Conservation (phyloP, 2,329 filamentous ascomycete species). For the Fusarium albosuccineum region DNA sequence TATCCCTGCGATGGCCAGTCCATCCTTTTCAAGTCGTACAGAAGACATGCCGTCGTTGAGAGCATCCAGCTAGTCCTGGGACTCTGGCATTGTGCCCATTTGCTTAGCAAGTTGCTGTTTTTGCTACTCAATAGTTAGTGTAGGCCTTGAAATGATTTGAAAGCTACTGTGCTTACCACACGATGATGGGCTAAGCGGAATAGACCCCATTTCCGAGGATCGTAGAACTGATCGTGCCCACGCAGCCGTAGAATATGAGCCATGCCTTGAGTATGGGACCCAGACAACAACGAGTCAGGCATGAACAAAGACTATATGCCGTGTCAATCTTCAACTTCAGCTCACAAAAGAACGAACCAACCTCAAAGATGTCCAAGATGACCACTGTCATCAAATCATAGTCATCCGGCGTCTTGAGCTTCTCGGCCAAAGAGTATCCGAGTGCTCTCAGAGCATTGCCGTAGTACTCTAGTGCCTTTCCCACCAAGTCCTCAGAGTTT, state of each 20-base stretch:
- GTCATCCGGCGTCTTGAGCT: conserved; percentile 54
- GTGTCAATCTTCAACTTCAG: background rate
- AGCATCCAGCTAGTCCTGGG: conserved; percentile 47
- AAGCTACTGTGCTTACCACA: conserved; percentile 31
- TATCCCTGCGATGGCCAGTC: conserved; percentile 27
- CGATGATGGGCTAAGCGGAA: conserved; percentile 57
- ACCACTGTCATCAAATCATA: conserved; percentile 57
- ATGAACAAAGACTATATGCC: conserved; percentile 50
- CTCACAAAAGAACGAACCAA: conserved; percentile 12
- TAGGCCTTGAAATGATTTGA: too few species aligned
- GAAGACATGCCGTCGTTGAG: conserved; percentile 45
- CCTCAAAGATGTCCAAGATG: conserved; percentile 57
- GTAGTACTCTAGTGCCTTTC: conserved; percentile 51
- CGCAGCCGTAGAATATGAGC: conserved; percentile 55
- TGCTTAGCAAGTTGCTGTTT: conserved; percentile 53
- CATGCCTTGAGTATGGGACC: conserved; percentile 56
- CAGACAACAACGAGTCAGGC: conserved; percentile 40
- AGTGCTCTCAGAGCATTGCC: conserved; percentile 52
- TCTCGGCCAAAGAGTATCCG: conserved; percentile 47
- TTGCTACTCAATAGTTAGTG: conserved; percentile 40
- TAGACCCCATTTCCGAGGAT: conserved; percentile 54
- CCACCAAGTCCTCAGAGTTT: conserved; percentile 32
- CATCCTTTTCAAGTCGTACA: conserved; percentile 37
- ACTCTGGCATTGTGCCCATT: conserved; percentile 46
- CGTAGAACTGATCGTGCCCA: conserved; percentile 51